Evolutionary conservation across 768 basidiomycete species (phyloP).

Genomic region (Panellus pusillus): DNA sequence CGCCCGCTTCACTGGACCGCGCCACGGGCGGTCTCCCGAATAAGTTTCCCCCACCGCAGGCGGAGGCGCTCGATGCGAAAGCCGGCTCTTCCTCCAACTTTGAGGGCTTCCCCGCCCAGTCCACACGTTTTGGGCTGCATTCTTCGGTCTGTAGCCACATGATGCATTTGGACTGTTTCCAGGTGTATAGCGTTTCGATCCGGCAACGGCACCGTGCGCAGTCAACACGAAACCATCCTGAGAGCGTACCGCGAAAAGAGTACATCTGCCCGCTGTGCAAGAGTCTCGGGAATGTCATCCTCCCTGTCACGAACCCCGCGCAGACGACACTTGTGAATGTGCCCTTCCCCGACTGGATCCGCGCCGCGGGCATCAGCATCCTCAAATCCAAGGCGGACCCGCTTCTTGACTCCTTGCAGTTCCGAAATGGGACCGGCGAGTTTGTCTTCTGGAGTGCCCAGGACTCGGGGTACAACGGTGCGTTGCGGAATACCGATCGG

Average conservation of each 20-base stretch:
- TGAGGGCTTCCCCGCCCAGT: slow-evolving; percentile 69
- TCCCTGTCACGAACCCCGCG: slow-evolving; percentile 69
- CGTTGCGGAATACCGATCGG: slow-evolving; percentile 51
- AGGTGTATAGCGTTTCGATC: slow-evolving; percentile 83
- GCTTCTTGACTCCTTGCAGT: slow-evolving; percentile 69
- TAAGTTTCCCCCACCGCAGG: slow-evolving; percentile 52
- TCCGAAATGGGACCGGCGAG: slow-evolving; percentile 79
- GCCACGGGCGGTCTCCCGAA: slow-evolving; percentile 26
- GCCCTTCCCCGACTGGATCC: slow-evolving; percentile 87
- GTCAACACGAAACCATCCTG: slow-evolving; percentile 90
- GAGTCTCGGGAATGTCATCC: slow-evolving; percentile 89
- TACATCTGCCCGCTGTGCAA: slow-evolving; percentile 98
- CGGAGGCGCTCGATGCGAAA: slow-evolving; percentile 49
- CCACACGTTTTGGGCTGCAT: slow-evolving; percentile 83
- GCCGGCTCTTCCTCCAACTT: slow-evolving; percentile 49
- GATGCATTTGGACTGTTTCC: slow-evolving; percentile 97
- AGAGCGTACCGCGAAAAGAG: slow-evolving; percentile 90
- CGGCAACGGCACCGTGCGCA: slow-evolving; percentile 86
- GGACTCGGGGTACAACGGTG: slow-evolving; percentile 65
- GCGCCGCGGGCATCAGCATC: slow-evolving; percentile 85
- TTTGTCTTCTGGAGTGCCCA: slow-evolving; percentile 89
- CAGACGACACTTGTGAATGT: slow-evolving; percentile 51
- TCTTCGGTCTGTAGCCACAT: slow-evolving; percentile 91
- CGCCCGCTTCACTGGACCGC: slow-evolving; percentile 68
- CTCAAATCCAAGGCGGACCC: slow-evolving; percentile 81